Conservation (phyloP, 169 alveolate species). For the Eimeria acervulina region DNA sequence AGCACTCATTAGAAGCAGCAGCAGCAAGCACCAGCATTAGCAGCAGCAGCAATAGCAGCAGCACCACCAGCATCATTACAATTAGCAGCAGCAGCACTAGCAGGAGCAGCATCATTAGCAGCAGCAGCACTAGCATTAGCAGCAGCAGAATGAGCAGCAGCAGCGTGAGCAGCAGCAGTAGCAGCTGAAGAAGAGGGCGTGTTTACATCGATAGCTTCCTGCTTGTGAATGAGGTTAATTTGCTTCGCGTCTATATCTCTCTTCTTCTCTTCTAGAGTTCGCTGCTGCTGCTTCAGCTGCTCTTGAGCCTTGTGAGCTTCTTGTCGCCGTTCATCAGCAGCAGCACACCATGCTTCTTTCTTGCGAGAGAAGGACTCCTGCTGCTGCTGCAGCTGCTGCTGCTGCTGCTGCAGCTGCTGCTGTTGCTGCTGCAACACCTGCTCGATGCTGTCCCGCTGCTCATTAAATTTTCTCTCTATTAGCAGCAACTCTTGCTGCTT, state of each 20-base stretch:
- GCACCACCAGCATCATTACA: neutral
- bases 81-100: constrained; percentile 19
- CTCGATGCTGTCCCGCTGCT: constrained; percentile 12
- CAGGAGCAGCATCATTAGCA: neutral
- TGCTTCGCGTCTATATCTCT: neutral
- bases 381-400: neutral
- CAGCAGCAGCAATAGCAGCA: constrained; percentile 2
- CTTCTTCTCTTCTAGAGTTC: neutral
- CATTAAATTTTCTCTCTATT: neutral
- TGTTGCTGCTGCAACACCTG: constrained; percentile 5
- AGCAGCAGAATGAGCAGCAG: no score
- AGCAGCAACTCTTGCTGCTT: constrained; percentile 50
- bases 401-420: constrained; percentile 40
- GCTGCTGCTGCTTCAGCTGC: neutral
- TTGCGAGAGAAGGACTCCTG: neutral
- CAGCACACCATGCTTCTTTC: neutral
- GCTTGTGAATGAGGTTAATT: neutral
- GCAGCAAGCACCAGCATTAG: neutral
- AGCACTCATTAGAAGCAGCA: neutral
- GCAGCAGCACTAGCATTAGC: no score
- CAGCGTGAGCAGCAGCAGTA: no score
- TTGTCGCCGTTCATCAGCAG: neutral
- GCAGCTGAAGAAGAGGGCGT: no score
- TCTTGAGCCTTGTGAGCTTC: neutral
- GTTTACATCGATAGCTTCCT: neutral